Evolutionary conservation across 345 rosid genomes (phyloP), one percentile per base, ranked within the genome.

Genomic region (Moricandia moricandioides): DNA sequence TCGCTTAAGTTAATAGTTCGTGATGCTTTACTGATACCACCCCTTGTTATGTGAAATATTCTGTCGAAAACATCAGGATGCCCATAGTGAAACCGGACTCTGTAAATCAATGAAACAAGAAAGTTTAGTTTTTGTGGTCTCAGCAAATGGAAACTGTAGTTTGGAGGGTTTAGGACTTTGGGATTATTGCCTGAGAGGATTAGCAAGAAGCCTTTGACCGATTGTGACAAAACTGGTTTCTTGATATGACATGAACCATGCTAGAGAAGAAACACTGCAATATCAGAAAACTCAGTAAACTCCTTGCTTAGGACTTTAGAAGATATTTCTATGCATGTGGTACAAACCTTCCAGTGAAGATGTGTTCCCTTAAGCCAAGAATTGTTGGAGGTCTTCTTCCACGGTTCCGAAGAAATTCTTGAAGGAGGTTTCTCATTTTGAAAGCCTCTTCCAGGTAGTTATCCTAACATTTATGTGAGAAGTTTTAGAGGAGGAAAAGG

Each of bases 181-280:
- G 3, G 40, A 58, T 72, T 30, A 30, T 51, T 83, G 85, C 97
- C 98, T 89, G 80, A 94, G 97, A 78, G 97, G 97, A 73, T 91
- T 88, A 74, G 95, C 90, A 79, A 91, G 93, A 80, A 91, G 85
- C 85, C 97, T 87, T 66, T 94, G 98, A 79, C 97, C 96, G 71
- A 91, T 94, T 57, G 98, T 94, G 79, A 87, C 98, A 77, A 94
- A 94, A 84, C 98, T 94, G 56, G 95, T 84, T 78, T 94, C 98
- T 69, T 94, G 98, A 83, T 94, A 94, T 63, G 98, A 94, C 98
- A 94, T 94, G 87, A 94, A 94, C 96, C 98, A 91, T 39, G 97
- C 98, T 77, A 94, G 83, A 84, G 97, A 85, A 79, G 98, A 91
- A 80, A 91, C 96, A 80, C 96, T 94, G 95, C 87, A 87, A 71